Evolutionary conservation across 129 eudicot species (phyloP).

Genomic region (Mikania micrantha): DNA sequence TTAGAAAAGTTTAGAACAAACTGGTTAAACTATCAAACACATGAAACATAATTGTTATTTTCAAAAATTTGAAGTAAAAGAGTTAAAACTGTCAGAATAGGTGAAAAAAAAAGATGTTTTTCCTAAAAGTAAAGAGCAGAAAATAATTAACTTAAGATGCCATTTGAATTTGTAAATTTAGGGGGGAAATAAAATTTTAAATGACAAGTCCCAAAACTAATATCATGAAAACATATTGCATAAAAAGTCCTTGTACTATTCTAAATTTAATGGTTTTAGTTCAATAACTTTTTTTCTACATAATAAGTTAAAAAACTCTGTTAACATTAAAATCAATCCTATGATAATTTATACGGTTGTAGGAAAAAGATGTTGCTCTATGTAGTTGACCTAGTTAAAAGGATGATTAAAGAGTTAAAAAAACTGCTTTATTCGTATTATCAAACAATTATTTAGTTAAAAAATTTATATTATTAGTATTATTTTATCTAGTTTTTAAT

Average conservation of each 20-base stretch:
- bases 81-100: too few relatives aligned
- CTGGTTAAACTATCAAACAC: too few relatives aligned
- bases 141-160: not conserved
- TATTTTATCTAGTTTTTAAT: too few relatives aligned
- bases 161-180: not conserved
- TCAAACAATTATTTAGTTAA: not conserved
- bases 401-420: not conserved
- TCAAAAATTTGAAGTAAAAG: too few relatives aligned
- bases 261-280: not conserved
- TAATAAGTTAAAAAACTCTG: not conserved
- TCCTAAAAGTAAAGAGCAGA: too few relatives aligned
- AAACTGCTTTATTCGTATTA: not conserved
- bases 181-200: conserved; percentile 7
- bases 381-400: not conserved
- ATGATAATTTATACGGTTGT: not conserved
- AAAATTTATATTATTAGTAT: not conserved
- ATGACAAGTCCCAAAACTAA: not conserved
- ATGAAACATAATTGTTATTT: too few relatives aligned
- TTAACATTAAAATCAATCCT: not conserved
- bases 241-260: conserved; percentile 5
- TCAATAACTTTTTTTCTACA: not conserved
- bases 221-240: not conserved
- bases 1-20: too few relatives aligned
- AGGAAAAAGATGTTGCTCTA: not conserved
- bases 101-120: too few relatives aligned